phyloP scores from a whole-genome alignment of 148 eudicot genomes.

The Dianthus caryophyllus region DNA sequence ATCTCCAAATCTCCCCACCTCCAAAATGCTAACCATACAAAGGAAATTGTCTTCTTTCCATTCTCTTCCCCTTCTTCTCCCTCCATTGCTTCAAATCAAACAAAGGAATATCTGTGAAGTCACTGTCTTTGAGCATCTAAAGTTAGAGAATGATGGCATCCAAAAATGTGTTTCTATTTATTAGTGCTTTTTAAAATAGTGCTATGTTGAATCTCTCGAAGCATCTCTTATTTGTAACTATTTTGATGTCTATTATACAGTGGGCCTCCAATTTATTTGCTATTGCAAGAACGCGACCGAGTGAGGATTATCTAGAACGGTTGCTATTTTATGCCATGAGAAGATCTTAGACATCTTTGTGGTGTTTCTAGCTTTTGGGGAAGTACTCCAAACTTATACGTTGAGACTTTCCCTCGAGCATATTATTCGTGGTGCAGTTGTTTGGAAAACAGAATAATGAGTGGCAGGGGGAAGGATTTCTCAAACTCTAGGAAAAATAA shows the following conservation, averaged over 20 bases:
- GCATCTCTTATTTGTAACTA: background rate
- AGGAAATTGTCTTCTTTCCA: too few relatives aligned
- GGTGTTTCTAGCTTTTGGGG: background rate
- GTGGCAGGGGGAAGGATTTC: conserved; percentile 26
- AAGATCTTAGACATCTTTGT: background rate
- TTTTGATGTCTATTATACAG: background rate
- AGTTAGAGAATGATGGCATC: background rate
- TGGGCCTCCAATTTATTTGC: background rate
- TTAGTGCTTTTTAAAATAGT: too few relatives aligned
- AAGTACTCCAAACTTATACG: background rate
- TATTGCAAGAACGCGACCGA: background rate
- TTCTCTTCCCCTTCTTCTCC: too few relatives aligned
- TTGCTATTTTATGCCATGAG: background rate
- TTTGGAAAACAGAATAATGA: conserved; percentile 26
- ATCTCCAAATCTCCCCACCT: too few relatives aligned
- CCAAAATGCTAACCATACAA: too few relatives aligned
- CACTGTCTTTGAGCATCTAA: background rate
- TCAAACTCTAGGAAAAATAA: conserved; percentile 29
- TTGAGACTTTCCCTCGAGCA: background rate
- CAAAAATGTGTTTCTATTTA: background rate
- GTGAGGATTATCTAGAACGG: conserved; percentile 3
- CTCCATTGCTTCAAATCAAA: too few relatives aligned
- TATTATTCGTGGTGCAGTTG: conserved; percentile 1
- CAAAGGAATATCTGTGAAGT: background rate
- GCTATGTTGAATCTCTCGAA: conserved; percentile 2